Evolutionary conservation across 352 stramenopile species (phyloP).

Genomic region (Globisporangium lucens): DNA sequence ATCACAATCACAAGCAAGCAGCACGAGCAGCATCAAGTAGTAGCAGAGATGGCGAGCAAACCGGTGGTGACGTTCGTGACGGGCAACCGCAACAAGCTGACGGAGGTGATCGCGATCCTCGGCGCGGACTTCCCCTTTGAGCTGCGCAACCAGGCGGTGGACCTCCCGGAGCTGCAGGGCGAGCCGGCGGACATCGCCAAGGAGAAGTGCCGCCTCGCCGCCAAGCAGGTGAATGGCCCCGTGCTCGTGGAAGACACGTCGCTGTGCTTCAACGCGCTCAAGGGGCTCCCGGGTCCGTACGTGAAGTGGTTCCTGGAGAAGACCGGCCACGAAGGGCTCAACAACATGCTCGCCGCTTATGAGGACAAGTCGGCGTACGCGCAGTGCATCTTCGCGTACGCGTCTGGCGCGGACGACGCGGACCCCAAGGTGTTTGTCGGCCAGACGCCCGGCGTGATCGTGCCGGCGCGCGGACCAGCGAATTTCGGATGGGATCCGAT

Average conservation of each 20-base stretch:
- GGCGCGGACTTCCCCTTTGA: constrained; percentile 88
- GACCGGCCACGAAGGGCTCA: constrained; percentile 90
- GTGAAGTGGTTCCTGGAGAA: constrained; percentile 99
- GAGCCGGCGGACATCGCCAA: constrained; percentile 92
- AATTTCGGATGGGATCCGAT: constrained; percentile 91
- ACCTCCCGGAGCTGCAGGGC: constrained; percentile 98
- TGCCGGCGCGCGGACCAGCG: constrained; percentile 81
- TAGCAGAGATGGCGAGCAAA: constrained; percentile 23
- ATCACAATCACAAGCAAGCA: background rate
- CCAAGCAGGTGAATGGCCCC: constrained; percentile 78
- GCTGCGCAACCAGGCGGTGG: constrained; percentile 90
- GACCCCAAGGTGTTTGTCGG: constrained; percentile 94
- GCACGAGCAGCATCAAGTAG: background rate
- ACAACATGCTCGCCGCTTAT: constrained; percentile 93
- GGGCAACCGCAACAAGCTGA: constrained; percentile 85
- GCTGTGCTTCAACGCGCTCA: constrained; percentile 95
- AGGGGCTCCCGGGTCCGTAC: constrained; percentile 94
- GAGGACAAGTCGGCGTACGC: constrained; percentile 96
- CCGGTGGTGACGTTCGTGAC: constrained; percentile 67
- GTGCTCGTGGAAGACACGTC: constrained; percentile 97
- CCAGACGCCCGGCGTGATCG: constrained; percentile 91
- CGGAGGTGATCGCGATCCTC: constrained; percentile 80
- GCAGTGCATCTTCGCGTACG: constrained; percentile 96
- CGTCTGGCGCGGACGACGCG: constrained; percentile 37
- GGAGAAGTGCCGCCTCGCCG: constrained; percentile 93